These are phyloP conservation scores for Sungouiozyma ichnusensis DNA, from an alignment of 805 yeast genomes.

Conservation along the genomic window DNA sequence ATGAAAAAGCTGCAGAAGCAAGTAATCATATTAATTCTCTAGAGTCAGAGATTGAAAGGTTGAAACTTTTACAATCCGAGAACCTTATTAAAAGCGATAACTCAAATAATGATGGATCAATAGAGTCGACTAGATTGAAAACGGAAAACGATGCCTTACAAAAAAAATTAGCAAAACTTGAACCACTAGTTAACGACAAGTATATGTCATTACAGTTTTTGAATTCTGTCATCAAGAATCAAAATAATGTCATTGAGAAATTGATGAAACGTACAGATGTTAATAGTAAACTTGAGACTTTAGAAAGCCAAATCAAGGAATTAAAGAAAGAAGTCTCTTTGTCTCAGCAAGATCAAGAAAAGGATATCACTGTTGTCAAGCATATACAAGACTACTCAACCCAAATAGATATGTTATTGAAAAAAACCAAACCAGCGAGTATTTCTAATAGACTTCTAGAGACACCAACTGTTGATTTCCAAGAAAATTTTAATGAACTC, in stretches of 20 bases:
- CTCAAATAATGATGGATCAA: background rate
- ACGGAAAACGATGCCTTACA: slow-evolving; percentile 36
- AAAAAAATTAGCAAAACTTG: slow-evolving; percentile 36
- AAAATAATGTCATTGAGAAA: slow-evolving; percentile 37
- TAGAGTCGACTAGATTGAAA: slow-evolving; percentile 22
- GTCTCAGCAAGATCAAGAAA: slow-evolving; percentile 30
- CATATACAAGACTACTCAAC: slow-evolving; percentile 21
- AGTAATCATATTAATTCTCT: slow-evolving; percentile 41
- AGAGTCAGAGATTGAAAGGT: slow-evolving; percentile 30
- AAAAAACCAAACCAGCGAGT: slow-evolving; percentile 17
- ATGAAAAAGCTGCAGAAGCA: slow-evolving; percentile 46
- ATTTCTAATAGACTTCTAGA: slow-evolving; percentile 3
- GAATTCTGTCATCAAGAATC: slow-evolving; percentile 45
- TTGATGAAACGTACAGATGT: slow-evolving; percentile 36
- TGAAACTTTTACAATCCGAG: slow-evolving; percentile 10
- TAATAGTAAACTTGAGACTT: slow-evolving; percentile 37
- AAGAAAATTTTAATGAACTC: slow-evolving; percentile 5
- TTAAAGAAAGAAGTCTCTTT: slow-evolving; percentile 36
- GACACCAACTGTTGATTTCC: background rate
- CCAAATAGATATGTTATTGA: slow-evolving; percentile 21
- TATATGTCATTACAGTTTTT: slow-evolving; percentile 42
- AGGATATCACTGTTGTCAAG: slow-evolving; percentile 23
- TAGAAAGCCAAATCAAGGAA: slow-evolving; percentile 37
- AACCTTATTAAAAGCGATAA: background rate
- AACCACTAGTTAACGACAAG: slow-evolving; percentile 43